Conservation (phyloP, 495 filamentous ascomycete genomes). For the Platismatia glauca region DNA sequence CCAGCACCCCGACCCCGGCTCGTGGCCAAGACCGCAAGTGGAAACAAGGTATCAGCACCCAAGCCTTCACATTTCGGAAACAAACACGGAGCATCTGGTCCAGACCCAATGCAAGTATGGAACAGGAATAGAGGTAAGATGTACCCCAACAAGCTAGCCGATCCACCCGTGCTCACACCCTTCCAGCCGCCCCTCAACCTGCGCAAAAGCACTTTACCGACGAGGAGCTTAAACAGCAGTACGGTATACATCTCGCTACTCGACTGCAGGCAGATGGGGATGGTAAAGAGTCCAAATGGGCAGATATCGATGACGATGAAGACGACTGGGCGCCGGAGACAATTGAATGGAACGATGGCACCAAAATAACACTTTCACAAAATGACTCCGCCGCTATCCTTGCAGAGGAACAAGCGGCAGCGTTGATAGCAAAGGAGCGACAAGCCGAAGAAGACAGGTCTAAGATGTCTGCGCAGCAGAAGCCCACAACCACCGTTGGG, state of each 20-base stretch:
- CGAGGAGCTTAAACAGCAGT: slow-evolving; percentile 91
- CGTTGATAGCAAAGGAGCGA: slow-evolving; percentile 25
- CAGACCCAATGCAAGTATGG: slow-evolving; percentile 78
- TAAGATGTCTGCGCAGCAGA: slow-evolving; percentile 35
- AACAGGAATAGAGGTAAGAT: slow-evolving; percentile 92
- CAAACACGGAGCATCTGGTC: slow-evolving; percentile 42
- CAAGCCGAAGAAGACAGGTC: slow-evolving; percentile 23
- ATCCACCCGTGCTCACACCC: not conserved
- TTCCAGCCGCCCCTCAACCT: slow-evolving; percentile 63
- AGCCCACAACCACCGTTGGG: slow-evolving; percentile 40
- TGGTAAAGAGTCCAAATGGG: slow-evolving; percentile 87
- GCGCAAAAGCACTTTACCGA: slow-evolving; percentile 91
- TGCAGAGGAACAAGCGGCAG: slow-evolving; percentile 33
- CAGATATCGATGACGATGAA: slow-evolving; percentile 97
- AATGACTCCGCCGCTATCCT: slow-evolving; percentile 41
- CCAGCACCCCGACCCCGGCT: slow-evolving; percentile 48
- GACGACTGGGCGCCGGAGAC: slow-evolving; percentile 96
- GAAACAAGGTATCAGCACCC: slow-evolving; percentile 44
- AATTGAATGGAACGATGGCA: slow-evolving; percentile 96
- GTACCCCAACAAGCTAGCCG: not conserved
- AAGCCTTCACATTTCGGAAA: slow-evolving; percentile 37
- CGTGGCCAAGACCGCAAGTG: slow-evolving; percentile 57
- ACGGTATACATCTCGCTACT: slow-evolving; percentile 91
- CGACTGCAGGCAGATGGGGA: slow-evolving; percentile 75
- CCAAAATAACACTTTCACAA: slow-evolving; percentile 74